Conservation (phyloP, 208 protist species). For the Trypanosoma theileri region DNA sequence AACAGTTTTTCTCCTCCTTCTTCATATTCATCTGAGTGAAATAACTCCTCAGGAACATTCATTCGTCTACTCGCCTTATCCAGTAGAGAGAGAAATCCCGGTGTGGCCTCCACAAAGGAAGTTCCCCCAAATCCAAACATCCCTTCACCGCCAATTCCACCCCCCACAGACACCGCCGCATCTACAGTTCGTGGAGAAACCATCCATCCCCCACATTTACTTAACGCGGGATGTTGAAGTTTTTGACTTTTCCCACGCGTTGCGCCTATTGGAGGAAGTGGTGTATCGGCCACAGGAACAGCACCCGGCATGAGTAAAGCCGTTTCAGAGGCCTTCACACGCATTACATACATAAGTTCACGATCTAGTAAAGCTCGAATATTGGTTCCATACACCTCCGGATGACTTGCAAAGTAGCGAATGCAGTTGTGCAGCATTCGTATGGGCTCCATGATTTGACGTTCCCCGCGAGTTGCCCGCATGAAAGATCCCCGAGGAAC, state of each 20-base stretch:
- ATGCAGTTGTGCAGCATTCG: constrained; percentile 77
- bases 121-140: constrained; percentile 32
- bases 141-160: constrained; percentile 9
- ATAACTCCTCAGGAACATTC: not conserved
- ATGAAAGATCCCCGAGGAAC: not conserved
- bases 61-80: constrained; percentile 16
- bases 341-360: constrained; percentile 78
- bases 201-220: constrained; percentile 25
- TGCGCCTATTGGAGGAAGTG: constrained; percentile 15
- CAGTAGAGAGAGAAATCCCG: constrained; percentile 25
- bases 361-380: constrained; percentile 61
- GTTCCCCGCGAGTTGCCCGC: not conserved
- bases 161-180: constrained; percentile 11
- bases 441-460: constrained; percentile 68
- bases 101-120: constrained; percentile 22
- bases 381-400: constrained; percentile 78
- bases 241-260: not conserved
- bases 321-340: constrained; percentile 72
- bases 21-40: not conserved
- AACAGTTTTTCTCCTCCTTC: not conserved
- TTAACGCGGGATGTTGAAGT: constrained; percentile 10
- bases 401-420: constrained; percentile 69
- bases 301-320: constrained; percentile 32
- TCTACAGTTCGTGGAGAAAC: constrained; percentile 23
- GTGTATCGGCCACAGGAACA: constrained; percentile 13